Evolutionary conservation across 2,329 filamentous ascomycete genomes (phyloP).

Genomic region (Neurospora crassa): DNA sequence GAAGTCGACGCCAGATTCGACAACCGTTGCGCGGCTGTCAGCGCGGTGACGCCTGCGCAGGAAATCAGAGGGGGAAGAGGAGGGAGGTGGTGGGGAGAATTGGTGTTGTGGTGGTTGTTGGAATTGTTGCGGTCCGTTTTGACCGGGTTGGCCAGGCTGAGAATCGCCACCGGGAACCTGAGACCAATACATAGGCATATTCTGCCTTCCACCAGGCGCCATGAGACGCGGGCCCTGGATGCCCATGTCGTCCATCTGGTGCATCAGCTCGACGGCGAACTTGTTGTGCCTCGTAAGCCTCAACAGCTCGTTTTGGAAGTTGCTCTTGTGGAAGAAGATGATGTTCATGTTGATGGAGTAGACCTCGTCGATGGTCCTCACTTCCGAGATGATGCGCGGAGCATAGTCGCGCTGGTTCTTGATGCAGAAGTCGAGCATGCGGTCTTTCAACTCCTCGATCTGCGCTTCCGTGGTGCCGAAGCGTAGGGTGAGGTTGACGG

Average conservation of each 20-base stretch:
- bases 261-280: slow-evolving; percentile 86
- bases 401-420: slow-evolving; percentile 71
- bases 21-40: slow-evolving; percentile 12
- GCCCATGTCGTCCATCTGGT: slow-evolving; percentile 70
- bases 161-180: slow-evolving; percentile 16
- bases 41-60: slow-evolving; percentile 2
- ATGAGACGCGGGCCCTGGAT: slow-evolving; percentile 76
- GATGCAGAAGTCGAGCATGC: slow-evolving; percentile 73
- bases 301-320: slow-evolving; percentile 89
- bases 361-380: slow-evolving; percentile 70
- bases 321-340: slow-evolving; percentile 95
- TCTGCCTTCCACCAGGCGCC: slow-evolving; percentile 56
- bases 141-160: too few species aligned
- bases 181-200: slow-evolving; percentile 53
- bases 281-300: slow-evolving; percentile 87
- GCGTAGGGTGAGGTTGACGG: slow-evolving; percentile 72
- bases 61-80: slow-evolving; percentile 1
- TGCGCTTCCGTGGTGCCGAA: slow-evolving; percentile 79
- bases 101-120: not conserved
- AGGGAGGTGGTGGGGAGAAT: not conserved
- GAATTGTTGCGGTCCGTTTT: too few species aligned
- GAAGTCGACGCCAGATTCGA: slow-evolving; percentile 18
- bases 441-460: slow-evolving; percentile 71
- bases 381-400: slow-evolving; percentile 49
- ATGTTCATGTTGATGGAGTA: slow-evolving; percentile 84